These are phyloP conservation scores for Hymenoscyphus albidus DNA, from an alignment of 2,329 filamentous ascomycete genomes.

Conservation along the genomic window DNA sequence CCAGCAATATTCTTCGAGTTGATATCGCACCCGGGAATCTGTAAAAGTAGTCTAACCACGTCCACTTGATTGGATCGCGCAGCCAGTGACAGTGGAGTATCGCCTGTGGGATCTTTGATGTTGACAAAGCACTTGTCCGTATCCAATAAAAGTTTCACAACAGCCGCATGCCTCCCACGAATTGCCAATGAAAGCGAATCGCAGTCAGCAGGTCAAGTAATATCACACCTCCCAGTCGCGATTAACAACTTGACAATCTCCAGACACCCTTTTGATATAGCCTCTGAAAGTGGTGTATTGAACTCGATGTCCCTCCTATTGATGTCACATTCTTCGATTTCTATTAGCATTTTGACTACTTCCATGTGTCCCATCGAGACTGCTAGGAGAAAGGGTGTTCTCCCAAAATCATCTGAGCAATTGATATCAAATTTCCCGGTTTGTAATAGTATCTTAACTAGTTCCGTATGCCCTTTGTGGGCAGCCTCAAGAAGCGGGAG, in stretches of 20 bases:
- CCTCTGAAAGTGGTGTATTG: conserved; percentile 16
- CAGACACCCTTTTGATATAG: conserved; percentile 6
- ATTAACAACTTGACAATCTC: conserved; percentile 3
- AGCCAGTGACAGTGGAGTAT: neutral
- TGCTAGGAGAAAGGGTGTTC: neutral
- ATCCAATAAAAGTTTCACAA: conserved; percentile 9
- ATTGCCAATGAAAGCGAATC: neutral
- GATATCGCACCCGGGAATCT: neutral
- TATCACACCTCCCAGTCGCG: conserved; percentile 9
- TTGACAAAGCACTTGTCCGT: conserved; percentile 16
- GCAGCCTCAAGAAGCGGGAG: too few relatives aligned
- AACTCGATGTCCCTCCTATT: too few relatives aligned
- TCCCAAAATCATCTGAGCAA: too few relatives aligned
- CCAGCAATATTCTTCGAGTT: neutral
- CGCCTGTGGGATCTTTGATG: neutral
- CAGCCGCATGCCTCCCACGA: neutral
- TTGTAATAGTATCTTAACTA: too few relatives aligned
- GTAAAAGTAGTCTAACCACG: neutral
- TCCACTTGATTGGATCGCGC: conserved; percentile 1
- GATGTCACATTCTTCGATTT: neutral
- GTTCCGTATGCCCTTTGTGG: too few relatives aligned
- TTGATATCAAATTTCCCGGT: too few relatives aligned
- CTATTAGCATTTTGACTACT: neutral
- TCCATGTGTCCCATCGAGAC: conserved; percentile 9
- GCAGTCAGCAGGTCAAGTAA: too few relatives aligned